These are phyloP conservation scores for Drechslerella stenobrocha DNA, from an alignment of 2,329 filamentous ascomycete genomes.

Conservation along the genomic window DNA sequence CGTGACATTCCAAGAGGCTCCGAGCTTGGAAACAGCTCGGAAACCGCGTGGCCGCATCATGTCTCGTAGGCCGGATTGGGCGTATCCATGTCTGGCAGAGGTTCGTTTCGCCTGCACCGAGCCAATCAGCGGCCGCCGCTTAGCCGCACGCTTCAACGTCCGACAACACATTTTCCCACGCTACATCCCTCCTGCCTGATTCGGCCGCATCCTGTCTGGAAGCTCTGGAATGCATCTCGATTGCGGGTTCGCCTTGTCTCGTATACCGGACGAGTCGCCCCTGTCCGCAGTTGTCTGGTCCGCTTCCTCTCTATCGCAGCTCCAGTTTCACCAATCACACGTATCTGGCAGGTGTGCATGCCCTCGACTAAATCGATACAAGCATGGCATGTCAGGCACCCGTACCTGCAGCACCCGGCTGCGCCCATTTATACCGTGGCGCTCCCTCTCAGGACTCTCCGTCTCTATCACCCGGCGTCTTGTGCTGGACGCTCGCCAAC, in stretches of 20 bases:
- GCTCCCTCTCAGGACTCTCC: not conserved
- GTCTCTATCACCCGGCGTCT: too few relatives aligned
- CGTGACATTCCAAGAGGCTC: too few relatives aligned
- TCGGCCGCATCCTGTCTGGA: not conserved
- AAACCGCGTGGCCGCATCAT: too few relatives aligned
- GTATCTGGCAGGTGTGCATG: not conserved
- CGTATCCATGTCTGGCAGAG: not conserved
- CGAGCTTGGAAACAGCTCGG: too few relatives aligned
- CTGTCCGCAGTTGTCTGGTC: not conserved
- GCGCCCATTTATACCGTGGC: not conserved
- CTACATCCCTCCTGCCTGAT: not conserved
- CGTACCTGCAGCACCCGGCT: not conserved
- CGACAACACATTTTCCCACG: not conserved
- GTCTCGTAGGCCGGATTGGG: too few relatives aligned
- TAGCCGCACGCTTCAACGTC: not conserved
- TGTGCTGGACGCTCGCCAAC: too few relatives aligned
- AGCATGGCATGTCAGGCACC: not conserved
- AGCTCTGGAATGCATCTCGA: not conserved
- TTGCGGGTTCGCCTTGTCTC: not conserved
- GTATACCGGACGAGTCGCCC: not conserved
- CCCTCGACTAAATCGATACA: not conserved
- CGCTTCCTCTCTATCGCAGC: not conserved
- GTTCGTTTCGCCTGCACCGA: not conserved
- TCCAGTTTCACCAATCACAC: not conserved
- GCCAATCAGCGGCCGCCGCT: conserved; percentile 1